A percentile compares a stretch with the other conserved stretches of the same genome.
These are phyloP conservation scores for Kingdonia uniflora DNA, from an alignment of 164 flowering plant species.

Conservation along the genomic window DNA sequence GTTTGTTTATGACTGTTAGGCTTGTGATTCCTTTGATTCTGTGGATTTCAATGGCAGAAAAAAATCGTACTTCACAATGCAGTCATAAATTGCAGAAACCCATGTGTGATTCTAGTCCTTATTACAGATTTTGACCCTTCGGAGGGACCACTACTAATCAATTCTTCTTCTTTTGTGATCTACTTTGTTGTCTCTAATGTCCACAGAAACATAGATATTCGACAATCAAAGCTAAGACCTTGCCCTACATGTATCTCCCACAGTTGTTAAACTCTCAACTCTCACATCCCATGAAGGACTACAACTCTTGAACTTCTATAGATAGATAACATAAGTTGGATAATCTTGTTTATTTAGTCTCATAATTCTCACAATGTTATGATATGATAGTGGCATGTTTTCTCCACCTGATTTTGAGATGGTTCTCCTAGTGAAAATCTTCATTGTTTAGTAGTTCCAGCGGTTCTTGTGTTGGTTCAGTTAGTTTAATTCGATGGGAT, in stretches of 20 bases:
- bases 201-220: background rate
- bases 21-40: constrained; percentile 16
- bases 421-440: background rate
- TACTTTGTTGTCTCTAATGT: constrained; percentile 1
- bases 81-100: constrained; percentile 11
- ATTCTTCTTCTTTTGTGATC: background rate
- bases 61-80: constrained; percentile 2
- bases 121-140: constrained; percentile 12
- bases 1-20: constrained; percentile 14
- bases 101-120: constrained; percentile 19
- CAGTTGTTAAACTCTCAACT: background rate
- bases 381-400: background rate
- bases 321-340: background rate
- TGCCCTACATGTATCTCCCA: constrained; percentile 2
- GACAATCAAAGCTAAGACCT: background rate
- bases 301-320: background rate
- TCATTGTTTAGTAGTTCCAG: background rate
- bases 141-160: background rate
- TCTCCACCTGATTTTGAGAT: background rate
- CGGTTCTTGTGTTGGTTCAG: background rate
- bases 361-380: background rate
- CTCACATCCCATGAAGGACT: background rate
- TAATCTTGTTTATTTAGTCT: constrained; percentile 12
- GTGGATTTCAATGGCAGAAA: background rate
- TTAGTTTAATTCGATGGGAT: background rate